Percentiles rank a stretch among this genome's conserved stretches.
These are phyloP conservation scores for Hericium rajendrae DNA, from an alignment of 768 basidiomycete species.

Conservation along the genomic window DNA sequence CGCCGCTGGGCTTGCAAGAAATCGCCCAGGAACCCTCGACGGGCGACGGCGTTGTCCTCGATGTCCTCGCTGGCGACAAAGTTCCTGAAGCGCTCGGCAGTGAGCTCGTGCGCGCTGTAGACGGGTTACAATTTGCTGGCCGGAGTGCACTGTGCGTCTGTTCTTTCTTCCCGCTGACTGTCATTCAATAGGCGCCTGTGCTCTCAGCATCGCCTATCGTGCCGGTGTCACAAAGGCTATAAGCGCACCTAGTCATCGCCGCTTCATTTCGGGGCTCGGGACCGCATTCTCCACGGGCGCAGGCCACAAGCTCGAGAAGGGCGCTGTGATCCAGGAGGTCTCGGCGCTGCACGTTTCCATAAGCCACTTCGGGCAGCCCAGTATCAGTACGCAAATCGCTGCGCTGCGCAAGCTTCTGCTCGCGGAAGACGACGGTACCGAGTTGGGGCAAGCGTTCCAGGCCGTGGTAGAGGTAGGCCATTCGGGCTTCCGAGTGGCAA, in stretches of 20 bases:
- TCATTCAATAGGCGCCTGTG: neutral
- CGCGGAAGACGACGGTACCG: slow-evolving; percentile 23
- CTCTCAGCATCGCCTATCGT: slow-evolving; percentile 56
- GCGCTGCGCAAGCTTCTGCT: slow-evolving; percentile 42
- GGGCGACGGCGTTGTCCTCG: slow-evolving; percentile 37
- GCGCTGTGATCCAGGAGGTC: slow-evolving; percentile 57
- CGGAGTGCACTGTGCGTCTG: slow-evolving; percentile 42
- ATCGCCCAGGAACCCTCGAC: slow-evolving; percentile 59
- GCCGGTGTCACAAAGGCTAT: slow-evolving; percentile 66
- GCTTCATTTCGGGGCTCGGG: slow-evolving; percentile 56
- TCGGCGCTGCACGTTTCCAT: slow-evolving; percentile 62
- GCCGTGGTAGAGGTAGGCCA: slow-evolving; percentile 35
- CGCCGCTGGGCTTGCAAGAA: slow-evolving; percentile 58
- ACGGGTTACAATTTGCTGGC: slow-evolving; percentile 63
- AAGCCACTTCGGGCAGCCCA: slow-evolving; percentile 32
- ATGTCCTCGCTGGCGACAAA: slow-evolving; percentile 27
- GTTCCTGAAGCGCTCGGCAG: slow-evolving; percentile 28
- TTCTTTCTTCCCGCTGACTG: neutral
- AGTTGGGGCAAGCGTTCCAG: slow-evolving; percentile 31
- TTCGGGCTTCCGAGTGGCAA: neutral
- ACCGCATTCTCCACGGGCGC: slow-evolving; percentile 53
- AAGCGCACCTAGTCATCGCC: slow-evolving; percentile 42
- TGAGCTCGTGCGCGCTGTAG: slow-evolving; percentile 47
- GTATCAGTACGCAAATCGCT: slow-evolving; percentile 62
- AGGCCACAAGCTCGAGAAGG: slow-evolving; percentile 42